Conservation (phyloP, 352 stramenopile species). For the Phytophthora foliorum region DNA sequence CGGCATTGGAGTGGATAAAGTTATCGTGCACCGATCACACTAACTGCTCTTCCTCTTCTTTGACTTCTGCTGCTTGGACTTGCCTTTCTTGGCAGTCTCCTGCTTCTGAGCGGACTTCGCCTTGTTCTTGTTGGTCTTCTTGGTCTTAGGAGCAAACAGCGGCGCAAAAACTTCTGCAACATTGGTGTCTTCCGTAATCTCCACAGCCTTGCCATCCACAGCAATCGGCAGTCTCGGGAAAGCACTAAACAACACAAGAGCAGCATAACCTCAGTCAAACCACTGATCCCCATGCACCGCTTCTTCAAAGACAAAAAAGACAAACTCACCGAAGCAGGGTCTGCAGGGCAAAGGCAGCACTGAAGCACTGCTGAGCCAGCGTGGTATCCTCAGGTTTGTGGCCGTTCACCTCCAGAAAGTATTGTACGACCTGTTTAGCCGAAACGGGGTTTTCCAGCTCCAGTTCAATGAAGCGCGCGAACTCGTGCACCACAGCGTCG, state of each 20-base stretch:
- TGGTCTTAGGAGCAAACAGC: conserved; percentile 48
- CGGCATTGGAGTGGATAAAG: conserved; percentile 32
- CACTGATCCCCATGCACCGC: background rate
- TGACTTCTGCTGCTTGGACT: conserved; percentile 50
- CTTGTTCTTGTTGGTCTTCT: conserved; percentile 48
- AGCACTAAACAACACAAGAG: conserved; percentile 42
- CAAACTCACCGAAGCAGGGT: conserved; percentile 68
- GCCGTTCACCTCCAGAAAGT: conserved; percentile 73
- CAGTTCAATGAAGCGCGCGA: conserved; percentile 79
- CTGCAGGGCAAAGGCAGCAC: conserved; percentile 80
- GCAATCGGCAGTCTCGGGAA: conserved; percentile 69
- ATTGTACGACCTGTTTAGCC: conserved; percentile 44
- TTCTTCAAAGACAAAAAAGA: conserved; percentile 1
- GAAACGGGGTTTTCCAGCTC: conserved; percentile 68
- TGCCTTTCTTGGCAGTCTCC: conserved; percentile 30
- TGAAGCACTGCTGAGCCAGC: conserved; percentile 78
- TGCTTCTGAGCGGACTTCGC: conserved; percentile 29
- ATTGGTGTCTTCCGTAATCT: conserved; percentile 56
- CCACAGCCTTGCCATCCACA: conserved; percentile 51
- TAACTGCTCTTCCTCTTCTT: conserved; percentile 62
- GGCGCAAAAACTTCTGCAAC: conserved; percentile 54
- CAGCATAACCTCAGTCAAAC: conserved; percentile 4
- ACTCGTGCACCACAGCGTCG: conserved; percentile 74
- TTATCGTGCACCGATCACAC: conserved; percentile 28
- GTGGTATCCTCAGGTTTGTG: conserved; percentile 48